phyloP scores from a whole-genome alignment of 139 green algal genomes.

The Yamagishiella unicocca region DNA sequence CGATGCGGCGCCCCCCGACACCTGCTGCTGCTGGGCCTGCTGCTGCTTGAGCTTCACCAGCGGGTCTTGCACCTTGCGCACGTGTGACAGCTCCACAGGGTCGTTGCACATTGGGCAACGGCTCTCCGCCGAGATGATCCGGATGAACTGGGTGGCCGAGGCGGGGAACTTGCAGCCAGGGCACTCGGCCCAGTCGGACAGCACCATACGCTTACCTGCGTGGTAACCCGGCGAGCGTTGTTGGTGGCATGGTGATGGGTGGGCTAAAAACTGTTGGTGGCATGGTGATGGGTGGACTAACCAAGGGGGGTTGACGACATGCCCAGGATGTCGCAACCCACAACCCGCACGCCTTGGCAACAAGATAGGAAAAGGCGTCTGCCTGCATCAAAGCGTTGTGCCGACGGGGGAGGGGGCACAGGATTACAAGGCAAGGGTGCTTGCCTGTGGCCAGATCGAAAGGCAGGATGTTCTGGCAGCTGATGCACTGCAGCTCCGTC shows the following conservation, averaged over 20 bases:
- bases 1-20: neutral
- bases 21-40: conserved; percentile 31
- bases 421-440: neutral
- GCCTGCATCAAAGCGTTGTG: neutral
- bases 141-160: conserved; percentile 62
- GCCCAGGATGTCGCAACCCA: too few species aligned
- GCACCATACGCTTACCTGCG: conserved; percentile 76
- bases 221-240: too few species aligned
- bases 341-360: too few species aligned
- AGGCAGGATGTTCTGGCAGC: conserved; percentile 75
- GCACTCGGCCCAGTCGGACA: conserved; percentile 81
- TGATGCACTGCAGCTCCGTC: conserved; percentile 72
- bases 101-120: conserved; percentile 76
- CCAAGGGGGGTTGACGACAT: too few species aligned
- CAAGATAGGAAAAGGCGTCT: too few species aligned
- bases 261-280: too few species aligned
- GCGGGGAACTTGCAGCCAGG: conserved; percentile 76
- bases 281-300: too few species aligned
- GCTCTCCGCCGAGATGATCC: conserved; percentile 61
- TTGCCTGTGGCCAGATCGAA: conserved; percentile 79
- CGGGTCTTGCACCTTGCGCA: conserved; percentile 51
- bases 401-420: neutral
- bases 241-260: too few species aligned
- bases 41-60: conserved; percentile 45
- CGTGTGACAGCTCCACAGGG: conserved; percentile 46